Conservation (phyloP, 805 yeast genomes). For the Debaryomyces tyrocola region DNA sequence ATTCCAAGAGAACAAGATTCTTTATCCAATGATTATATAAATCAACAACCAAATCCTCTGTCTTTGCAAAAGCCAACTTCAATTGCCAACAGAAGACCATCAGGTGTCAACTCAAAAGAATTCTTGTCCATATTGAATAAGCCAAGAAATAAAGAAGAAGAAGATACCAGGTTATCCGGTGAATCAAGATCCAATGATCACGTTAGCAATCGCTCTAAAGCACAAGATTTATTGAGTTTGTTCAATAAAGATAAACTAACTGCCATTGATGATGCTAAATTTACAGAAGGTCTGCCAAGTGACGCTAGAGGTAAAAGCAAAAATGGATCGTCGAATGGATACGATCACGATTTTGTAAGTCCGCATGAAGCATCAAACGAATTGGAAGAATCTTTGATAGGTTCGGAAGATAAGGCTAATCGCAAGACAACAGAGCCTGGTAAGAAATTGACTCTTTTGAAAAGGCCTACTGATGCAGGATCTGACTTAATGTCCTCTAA, state of each 20-base stretch:
- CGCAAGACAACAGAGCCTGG: conserved; percentile 12
- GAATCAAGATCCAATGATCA: conserved; percentile 11
- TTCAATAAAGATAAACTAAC: conserved; percentile 17
- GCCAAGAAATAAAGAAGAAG: conserved; percentile 9
- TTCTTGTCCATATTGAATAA: conserved; percentile 43
- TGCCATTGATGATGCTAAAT: background rate
- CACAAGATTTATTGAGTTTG: conserved; percentile 29
- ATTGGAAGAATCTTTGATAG: conserved; percentile 18
- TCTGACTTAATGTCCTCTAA: background rate
- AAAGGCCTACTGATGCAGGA: conserved; percentile 13
- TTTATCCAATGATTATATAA: conserved; percentile 1
- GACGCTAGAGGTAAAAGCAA: background rate
- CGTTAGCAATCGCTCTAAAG: conserved; percentile 29
- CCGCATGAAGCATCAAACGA: conserved; percentile 24
- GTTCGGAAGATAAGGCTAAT: conserved; percentile 4
- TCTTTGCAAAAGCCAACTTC: conserved; percentile 36
- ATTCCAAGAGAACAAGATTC: conserved; percentile 9
- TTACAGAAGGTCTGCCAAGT: background rate
- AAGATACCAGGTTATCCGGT: conserved; percentile 1
- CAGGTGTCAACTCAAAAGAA: conserved; percentile 39
- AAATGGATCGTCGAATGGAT: background rate
- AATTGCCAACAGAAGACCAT: conserved; percentile 30
- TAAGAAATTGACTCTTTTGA: conserved; percentile 29
- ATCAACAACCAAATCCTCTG: conserved; percentile 34
- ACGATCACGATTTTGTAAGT: background rate